Percentiles rank a stretch among this genome's conserved stretches.
Conservation (phyloP, 768 basidiomycete genomes). For the Russula ochroleuca region DNA sequence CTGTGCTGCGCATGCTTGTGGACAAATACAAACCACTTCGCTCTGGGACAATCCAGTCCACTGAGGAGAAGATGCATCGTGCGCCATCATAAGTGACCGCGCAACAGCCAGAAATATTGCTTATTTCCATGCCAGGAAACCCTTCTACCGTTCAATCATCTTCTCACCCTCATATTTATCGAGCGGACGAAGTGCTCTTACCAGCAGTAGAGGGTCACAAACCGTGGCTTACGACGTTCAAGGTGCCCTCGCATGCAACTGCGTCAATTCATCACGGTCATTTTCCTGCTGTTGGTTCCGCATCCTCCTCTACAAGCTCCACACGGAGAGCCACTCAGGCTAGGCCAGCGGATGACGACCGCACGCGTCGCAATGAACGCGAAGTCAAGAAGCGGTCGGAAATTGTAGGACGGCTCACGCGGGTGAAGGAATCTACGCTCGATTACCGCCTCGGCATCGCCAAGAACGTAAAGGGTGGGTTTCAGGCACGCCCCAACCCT, state of each 20-base stretch:
- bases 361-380: slow-evolving; percentile 42
- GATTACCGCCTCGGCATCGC: slow-evolving; percentile 69
- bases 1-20: slow-evolving; percentile 77
- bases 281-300: slow-evolving; percentile 34
- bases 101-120: slow-evolving; percentile 21
- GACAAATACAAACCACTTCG: slow-evolving; percentile 83
- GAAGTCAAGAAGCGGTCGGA: slow-evolving; percentile 50
- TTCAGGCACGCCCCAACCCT: slow-evolving; percentile 45
- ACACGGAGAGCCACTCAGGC: slow-evolving; percentile 10
- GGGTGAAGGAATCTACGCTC: slow-evolving; percentile 66
- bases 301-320: slow-evolving; percentile 11
- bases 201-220: slow-evolving; percentile 52
- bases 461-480: slow-evolving; percentile 31
- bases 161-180: slow-evolving; percentile 19
- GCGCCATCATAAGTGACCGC: slow-evolving; percentile 40
- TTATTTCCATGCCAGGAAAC: slow-evolving; percentile 16
- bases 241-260: slow-evolving; percentile 50
- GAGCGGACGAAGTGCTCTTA: slow-evolving; percentile 47
- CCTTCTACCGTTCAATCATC: background rate
- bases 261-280: slow-evolving; percentile 52
- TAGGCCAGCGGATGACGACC: slow-evolving; percentile 36
- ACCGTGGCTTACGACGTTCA: slow-evolving; percentile 70
- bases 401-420: slow-evolving; percentile 52
- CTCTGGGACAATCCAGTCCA: slow-evolving; percentile 51
- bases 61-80: slow-evolving; percentile 62